Base-by-base conservation (phyloP, 306 rosid species). In the Hippophae rhamnoides region DNA sequence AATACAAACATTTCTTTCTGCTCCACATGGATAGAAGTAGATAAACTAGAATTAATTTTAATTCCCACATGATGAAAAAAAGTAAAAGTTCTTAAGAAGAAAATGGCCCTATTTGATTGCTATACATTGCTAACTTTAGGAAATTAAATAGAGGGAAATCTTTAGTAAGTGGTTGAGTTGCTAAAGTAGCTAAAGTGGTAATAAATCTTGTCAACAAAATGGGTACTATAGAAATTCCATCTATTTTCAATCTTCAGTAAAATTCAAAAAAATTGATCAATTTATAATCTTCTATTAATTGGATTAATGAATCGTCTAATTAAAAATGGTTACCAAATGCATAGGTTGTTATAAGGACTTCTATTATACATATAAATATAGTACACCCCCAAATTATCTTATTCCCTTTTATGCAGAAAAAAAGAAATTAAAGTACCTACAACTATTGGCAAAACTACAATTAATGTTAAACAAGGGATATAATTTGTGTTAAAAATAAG, bases 271-370 rank as follows among this genome's bases (percentile, higher is more conserved):
- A 59, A 9, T 0, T 13, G 14, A 59, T 59, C 41, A 7, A 59
- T 45, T 59, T 59, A 59, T 46, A 59, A 59, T 59, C 47, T 9
- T 49, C 56, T 41, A 7, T 49, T 5, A 41, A 6, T 40, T 62
- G 66, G 27, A 62, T 49, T 62, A 31, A 47, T 49, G 46, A 5
- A 62, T 62, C 38, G 23, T 49, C 47, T 14, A 62, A 49, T 40
- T 62, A 7, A 47, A 62, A 62, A 62, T 40, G 12, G 50, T 14
- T 47, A 48, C 51, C 52, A 31, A 60, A 60, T 60, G 54, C 11
- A 6, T 27, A 60, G 49, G 54, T 60, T 60, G 27, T 47, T 47
- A 60, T 10, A 7, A 60, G 64, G 18, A 18, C 18, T 45, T 60
- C 1, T 26, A 60, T 13, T 60, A 10, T 45, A 60, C 46, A 60